Conservation (phyloP, 495 filamentous ascomycete genomes). For the Lindgomyces ingoldianus region DNA sequence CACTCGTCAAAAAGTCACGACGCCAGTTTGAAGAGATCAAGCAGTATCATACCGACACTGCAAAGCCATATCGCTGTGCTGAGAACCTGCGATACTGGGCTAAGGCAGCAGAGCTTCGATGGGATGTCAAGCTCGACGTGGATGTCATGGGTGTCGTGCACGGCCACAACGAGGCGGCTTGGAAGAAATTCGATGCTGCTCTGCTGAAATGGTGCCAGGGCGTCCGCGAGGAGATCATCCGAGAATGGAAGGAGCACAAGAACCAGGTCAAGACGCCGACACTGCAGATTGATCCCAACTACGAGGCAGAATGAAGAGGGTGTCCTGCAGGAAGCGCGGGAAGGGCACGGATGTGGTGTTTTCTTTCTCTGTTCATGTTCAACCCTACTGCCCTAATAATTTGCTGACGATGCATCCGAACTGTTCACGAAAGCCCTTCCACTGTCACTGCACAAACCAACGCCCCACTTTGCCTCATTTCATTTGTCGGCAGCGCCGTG, state of each 20-base stretch:
- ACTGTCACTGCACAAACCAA: background rate
- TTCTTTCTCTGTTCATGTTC: constrained; percentile 23
- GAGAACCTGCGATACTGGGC: constrained; percentile 95
- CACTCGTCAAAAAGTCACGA: constrained; percentile 77
- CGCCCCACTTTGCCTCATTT: background rate
- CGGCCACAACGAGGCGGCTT: constrained; percentile 62
- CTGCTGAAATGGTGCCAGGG: constrained; percentile 74
- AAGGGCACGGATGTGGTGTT: background rate
- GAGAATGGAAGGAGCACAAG: constrained; percentile 56
- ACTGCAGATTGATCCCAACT: constrained; percentile 33
- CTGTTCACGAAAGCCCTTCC: constrained; percentile 4
- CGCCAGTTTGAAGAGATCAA: constrained; percentile 90
- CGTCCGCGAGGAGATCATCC: constrained; percentile 73
- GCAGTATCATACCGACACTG: constrained; percentile 80
- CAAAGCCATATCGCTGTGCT: constrained; percentile 88
- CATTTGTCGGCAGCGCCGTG: background rate
- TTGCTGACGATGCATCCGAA: constrained; percentile 26
- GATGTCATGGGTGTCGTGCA: constrained; percentile 87
- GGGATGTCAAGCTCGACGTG: constrained; percentile 83
- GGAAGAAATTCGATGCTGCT: constrained; percentile 77
- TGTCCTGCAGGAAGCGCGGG: background rate
- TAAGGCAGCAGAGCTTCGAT: constrained; percentile 92
- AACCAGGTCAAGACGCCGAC: constrained; percentile 37
- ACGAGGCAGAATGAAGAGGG: constrained; percentile 2
- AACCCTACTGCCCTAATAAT: constrained; percentile 10